Base-by-base conservation (phyloP, 345 rosid genomes). In the Angophora floribunda region DNA sequence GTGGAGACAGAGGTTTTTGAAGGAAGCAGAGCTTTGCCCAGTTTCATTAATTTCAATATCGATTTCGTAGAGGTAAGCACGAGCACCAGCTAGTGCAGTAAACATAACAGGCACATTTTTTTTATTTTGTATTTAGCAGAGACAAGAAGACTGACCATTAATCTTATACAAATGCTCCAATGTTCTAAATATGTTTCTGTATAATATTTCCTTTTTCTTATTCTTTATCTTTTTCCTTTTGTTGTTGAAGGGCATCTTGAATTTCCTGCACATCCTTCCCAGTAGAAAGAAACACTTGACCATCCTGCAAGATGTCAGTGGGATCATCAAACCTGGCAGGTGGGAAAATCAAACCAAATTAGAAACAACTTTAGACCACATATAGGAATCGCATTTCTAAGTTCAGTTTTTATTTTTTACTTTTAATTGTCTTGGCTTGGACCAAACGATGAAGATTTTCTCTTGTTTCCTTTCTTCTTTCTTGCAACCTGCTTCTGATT, bases 1-100 rank as follows among this genome's bases (percentile, higher is more conserved):
- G 79, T 93, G 30, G 93, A 95, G 85, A 97, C 95, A 84, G 96
- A 94, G 91, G 94, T 95, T 53, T 87, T 88, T 88, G 95, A 90
- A 3, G 98, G 96, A 90, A 91, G 94, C 88, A 93, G 95, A 90
- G 98, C 99, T 36, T 90, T 96, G 86, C 97, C 99, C 9, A 85
- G 95, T 15, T 84, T 96, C 26, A 5, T 94, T 80, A 96, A 97
- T 86, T 97, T 94, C 94, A 19, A 26, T 45, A 9, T 87, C n/a
- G 88, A 90, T 59, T 87, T 94, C 30, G 78, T 90, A 17, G 98
- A 96, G 95, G 99, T 96, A 92, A 90, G 44, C 75, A 7, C 47
- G 57, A 51, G 12, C 28, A 84, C 21, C 57, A 55, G 45, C 50
- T 4, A 41, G 17, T 7, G 10, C 70, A 24, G 63, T 21, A 85